phyloP scores from a whole-genome alignment of 495 filamentous ascomycete genomes.

The Parmelia sp. region DNA sequence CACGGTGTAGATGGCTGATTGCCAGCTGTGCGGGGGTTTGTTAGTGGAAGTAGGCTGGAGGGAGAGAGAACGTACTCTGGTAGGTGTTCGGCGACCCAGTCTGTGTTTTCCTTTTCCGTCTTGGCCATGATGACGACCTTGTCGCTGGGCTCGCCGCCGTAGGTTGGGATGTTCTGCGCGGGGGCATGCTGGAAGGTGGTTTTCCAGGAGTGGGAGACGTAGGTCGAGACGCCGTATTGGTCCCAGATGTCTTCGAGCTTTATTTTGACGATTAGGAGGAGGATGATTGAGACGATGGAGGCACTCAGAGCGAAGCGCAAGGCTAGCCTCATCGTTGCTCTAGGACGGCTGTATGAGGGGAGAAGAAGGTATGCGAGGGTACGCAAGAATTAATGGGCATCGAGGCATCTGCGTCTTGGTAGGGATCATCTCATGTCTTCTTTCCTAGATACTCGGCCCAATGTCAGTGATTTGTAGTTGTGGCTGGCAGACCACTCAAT shows the following conservation, averaged over 20 bases:
- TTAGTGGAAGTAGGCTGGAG: slow-evolving; percentile 15
- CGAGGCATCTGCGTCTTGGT: background rate
- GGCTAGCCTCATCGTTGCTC: slow-evolving; percentile 36
- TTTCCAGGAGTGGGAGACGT: slow-evolving; percentile 35
- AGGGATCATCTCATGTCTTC: background rate
- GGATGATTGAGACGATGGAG: slow-evolving; percentile 30
- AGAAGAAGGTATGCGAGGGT: no score
- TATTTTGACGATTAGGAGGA: slow-evolving; percentile 35
- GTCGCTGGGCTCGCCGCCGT: slow-evolving; percentile 23
- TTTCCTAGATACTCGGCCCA: no score
- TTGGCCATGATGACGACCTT: slow-evolving; percentile 39
- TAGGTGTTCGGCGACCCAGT: slow-evolving; percentile 38
- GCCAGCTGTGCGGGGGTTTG: slow-evolving; percentile 37
- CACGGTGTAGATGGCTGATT: slow-evolving; percentile 51
- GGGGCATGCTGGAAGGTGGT: slow-evolving; percentile 21
- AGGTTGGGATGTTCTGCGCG: slow-evolving; percentile 26
- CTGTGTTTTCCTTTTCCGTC: slow-evolving; percentile 35
- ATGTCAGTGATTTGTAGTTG: no score
- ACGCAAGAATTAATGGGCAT: background rate
- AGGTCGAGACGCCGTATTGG: slow-evolving; percentile 42
- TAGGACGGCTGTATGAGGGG: background rate
- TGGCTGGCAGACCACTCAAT: no score
- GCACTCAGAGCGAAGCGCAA: slow-evolving; percentile 35
- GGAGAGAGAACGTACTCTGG: slow-evolving; percentile 36
- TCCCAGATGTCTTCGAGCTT: slow-evolving; percentile 39